phyloP scores from a whole-genome alignment of 225 moss, liverwort and hornwort genomes.

The Rhytidiadelphus loreus region DNA sequence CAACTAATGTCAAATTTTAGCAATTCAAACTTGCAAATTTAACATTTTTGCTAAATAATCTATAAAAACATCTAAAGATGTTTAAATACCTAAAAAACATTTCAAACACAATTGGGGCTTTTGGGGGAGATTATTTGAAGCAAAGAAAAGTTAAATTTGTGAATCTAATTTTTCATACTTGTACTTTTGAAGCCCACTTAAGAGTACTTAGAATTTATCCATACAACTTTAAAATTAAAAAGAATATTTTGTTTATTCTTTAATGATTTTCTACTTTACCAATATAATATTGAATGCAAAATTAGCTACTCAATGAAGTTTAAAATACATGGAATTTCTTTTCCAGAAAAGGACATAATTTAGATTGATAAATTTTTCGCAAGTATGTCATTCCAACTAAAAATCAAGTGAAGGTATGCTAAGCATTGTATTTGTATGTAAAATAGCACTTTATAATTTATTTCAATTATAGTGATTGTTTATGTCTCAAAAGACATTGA shows the following conservation, averaged over 20 bases:
- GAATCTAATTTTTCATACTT: background rate
- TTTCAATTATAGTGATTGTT: too few relatives aligned
- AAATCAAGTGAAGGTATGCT: too few relatives aligned
- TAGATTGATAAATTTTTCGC: too few relatives aligned
- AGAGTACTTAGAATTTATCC: too few relatives aligned
- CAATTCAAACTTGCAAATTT: background rate
- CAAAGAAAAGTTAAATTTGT: background rate
- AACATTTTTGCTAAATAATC: too few relatives aligned
- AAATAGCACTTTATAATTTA: too few relatives aligned
- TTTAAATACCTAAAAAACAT: background rate
- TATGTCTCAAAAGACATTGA: too few relatives aligned
- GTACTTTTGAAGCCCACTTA: background rate
- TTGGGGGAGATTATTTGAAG: background rate
- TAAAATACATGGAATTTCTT: accelerated
- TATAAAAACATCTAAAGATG: background rate
- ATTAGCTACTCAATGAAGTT: background rate
- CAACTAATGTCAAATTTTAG: background rate
- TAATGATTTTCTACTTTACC: background rate
- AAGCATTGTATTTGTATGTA: too few relatives aligned
- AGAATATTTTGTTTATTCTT: background rate
- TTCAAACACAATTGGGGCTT: background rate
- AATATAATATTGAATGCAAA: background rate
- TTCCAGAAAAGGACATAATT: too few relatives aligned
- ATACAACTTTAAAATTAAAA: background rate
- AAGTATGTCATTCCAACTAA: too few relatives aligned